Conservation (phyloP, 2,329 filamentous ascomycete species). For the Stemphylium vesicarium region DNA sequence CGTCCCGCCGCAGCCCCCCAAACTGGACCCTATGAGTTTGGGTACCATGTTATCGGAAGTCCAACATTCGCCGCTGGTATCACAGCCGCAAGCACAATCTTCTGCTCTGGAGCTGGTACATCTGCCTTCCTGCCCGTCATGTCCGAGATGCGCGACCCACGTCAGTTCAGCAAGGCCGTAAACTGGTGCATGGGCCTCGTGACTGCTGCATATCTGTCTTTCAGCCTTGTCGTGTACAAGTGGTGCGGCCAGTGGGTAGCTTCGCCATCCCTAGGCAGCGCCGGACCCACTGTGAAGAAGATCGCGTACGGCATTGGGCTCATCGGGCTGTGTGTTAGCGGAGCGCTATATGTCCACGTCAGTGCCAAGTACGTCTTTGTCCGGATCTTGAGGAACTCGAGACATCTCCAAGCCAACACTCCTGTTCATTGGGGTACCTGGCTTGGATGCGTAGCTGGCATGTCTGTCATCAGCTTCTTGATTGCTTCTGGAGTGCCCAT, state of each 20-base stretch:
- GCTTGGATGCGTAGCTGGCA: conserved; percentile 54
- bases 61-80: conserved; percentile 66
- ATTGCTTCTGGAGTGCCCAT: conserved; percentile 62
- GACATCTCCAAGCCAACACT: conserved; percentile 60
- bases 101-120: conserved; percentile 65
- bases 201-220: conserved; percentile 63
- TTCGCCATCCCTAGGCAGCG: conserved; percentile 66
- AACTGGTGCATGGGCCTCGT: conserved; percentile 66
- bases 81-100: conserved; percentile 62
- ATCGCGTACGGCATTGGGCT: conserved; percentile 66
- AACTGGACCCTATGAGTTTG: conserved; percentile 65
- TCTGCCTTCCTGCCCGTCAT: conserved; percentile 69
- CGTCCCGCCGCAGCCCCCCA: conserved; percentile 67
- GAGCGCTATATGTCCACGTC: conserved; percentile 57
- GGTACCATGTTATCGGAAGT: conserved; percentile 62
- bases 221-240: conserved; percentile 66
- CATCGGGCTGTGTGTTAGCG: conserved; percentile 60
- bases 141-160: conserved; percentile 66
- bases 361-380: conserved; percentile 64
- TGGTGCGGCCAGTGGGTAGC: conserved; percentile 69
- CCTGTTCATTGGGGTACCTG: conserved; percentile 64
- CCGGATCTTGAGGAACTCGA: conserved; percentile 58
- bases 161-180: conserved; percentile 66
- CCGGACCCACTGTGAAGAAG: conserved; percentile 66
- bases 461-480: conserved; percentile 57